Evolutionary conservation across 345 rosid genomes (phyloP).

Genomic region (Raphanus raphanistrum): DNA sequence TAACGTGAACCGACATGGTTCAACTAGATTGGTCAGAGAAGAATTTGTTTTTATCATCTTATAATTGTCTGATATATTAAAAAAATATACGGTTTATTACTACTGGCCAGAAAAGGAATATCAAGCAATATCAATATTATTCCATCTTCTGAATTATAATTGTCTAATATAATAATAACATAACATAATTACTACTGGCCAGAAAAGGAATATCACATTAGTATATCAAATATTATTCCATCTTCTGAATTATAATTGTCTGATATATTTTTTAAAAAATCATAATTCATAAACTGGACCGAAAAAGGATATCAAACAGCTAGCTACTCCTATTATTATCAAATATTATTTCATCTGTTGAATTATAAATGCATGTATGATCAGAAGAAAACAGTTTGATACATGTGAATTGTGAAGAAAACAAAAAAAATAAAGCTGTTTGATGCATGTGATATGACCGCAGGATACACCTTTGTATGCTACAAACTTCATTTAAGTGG

Average conservation of each 20-base stretch:
- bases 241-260: no score
- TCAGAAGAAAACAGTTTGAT: slow-evolving; percentile 32
- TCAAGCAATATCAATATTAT: not conserved
- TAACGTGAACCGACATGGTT: slow-evolving; percentile 14
- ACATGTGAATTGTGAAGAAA: slow-evolving; percentile 28
- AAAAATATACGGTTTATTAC: not conserved
- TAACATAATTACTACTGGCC: no score
- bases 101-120: slow-evolving; percentile 20
- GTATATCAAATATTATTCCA: no score
- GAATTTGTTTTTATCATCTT: slow-evolving; percentile 24
- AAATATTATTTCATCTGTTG: not conserved
- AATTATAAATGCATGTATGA: slow-evolving; percentile 13
- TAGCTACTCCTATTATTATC: not conserved
- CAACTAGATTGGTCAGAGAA: slow-evolving; percentile 3
- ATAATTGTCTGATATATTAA: not conserved
- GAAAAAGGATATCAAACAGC: not conserved
- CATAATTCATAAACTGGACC: slow-evolving; percentile 10
- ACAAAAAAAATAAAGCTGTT: slow-evolving; percentile 7
- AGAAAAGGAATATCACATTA: no score
- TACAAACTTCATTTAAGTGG: not conserved
- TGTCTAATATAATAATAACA: not conserved
- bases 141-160: not conserved
- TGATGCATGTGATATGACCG: slow-evolving; percentile 27
- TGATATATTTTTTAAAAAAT: no score
- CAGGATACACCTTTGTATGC: not conserved